Evolutionary conservation across 1,284 basidiomycete species (phyloP), one percentile per base, ranked within the genome.

Genomic region (Thelephora terrestris): DNA sequence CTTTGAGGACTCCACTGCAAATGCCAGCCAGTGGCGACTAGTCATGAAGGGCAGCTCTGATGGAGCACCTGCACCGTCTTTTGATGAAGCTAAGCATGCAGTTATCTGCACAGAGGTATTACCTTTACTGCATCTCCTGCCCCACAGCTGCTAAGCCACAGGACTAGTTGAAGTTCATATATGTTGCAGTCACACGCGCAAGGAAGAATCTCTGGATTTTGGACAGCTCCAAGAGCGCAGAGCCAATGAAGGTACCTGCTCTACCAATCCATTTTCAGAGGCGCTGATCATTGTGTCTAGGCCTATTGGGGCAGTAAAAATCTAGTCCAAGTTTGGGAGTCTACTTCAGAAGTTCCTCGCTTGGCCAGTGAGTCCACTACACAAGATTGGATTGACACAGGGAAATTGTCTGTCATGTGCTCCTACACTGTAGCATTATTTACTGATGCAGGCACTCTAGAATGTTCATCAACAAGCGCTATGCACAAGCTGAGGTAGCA

Each of bases 131-230:
- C n/a, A n/a, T n/a, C n/a, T n/a, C n/a, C n/a, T n/a, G n/a, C n/a
- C n/a, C n/a, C n/a, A n/a, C n/a, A n/a, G 71, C 1, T 68, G 72
- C 47, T 2, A 34, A 23, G 35, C n/a, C 23, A 9, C 16, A 23
- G 25, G 17, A 21, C 47, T 46, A 84, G 80, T 62, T 85, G 25
- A 84, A 85, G 55, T 72, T 71, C 46, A 61, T 86, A 0, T 85
- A 86, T 49, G 82, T 86, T 4, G 83, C 81, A 0, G 71, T 85
- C 36, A 86, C 84, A 0, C 62, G 84, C 38, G 81, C 82, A 1
- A 68, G 80, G 32, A 79, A 78, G 52, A 79, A 80, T 43, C 58
- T 85, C 2, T 83, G 81, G 79, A 78, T 85, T 10, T 73, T 73
- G 6, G 84, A 85, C 59, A 66, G 67, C 27, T 84, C 79, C 2